Evolutionary conservation across 306 rosid species (phyloP).

Genomic region (Leucaena leucocephala): DNA sequence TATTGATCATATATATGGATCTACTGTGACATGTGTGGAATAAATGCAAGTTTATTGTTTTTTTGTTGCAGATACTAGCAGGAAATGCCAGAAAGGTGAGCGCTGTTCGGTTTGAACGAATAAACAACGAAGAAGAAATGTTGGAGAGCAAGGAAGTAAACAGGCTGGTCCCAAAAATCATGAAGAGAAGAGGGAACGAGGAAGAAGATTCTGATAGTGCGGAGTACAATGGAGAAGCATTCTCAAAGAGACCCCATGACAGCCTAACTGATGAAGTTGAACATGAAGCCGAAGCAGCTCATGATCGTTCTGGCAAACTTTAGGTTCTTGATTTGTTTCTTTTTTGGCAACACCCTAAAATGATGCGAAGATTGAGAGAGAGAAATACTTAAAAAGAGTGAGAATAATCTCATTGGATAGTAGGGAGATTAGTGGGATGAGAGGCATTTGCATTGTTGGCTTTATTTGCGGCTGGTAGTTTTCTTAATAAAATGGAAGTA

Average conservation of each 20-base stretch:
- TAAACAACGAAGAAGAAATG: conserved; percentile 51
- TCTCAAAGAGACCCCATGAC: conserved; percentile 51
- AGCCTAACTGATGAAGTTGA: conserved; percentile 54
- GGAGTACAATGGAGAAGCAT: conserved; percentile 66
- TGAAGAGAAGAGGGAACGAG: conserved; percentile 75
- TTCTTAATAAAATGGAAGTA: neutral
- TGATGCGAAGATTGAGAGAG: conserved; percentile 45
- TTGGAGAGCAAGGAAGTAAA: conserved; percentile 66
- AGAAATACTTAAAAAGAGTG: conserved; percentile 39
- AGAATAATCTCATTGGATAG: conserved; percentile 34
- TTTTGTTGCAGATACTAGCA: conserved; percentile 72
- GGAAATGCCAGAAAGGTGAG: conserved; percentile 99
- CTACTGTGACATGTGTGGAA: neutral
- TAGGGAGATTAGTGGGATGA: conserved; percentile 49
- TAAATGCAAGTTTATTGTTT: conserved; percentile 19
- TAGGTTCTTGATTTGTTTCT: neutral
- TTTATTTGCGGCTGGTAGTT: neutral
- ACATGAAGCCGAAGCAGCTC: conserved; percentile 33
- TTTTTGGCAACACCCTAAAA: conserved; percentile 28
- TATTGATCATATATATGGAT: neutral
- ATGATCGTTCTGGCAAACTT: conserved; percentile 41
- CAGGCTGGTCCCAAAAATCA: conserved; percentile 75
- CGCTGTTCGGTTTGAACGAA: conserved; percentile 86
- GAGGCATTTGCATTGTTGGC: conserved; percentile 39
- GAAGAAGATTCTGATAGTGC: conserved; percentile 54